Conservation (phyloP, 2,329 filamentous ascomycete species). For the Cercospora sojina region DNA sequence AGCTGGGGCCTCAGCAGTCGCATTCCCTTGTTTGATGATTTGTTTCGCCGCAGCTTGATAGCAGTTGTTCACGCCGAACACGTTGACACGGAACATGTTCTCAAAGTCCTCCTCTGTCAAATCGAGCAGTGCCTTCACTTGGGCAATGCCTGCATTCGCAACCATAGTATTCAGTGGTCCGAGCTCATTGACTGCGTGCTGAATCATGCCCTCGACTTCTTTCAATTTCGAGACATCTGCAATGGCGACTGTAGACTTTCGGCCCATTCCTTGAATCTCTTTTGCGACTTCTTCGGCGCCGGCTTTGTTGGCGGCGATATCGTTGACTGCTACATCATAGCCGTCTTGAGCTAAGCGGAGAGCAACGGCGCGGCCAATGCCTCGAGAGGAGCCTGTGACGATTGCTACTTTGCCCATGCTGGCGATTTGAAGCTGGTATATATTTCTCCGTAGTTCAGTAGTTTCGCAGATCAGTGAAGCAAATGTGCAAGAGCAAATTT, state of each 20-base stretch:
- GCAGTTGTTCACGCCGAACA: conserved; percentile 65
- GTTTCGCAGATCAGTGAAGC: background rate
- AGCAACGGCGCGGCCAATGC: conserved; percentile 60
- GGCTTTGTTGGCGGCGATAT: conserved; percentile 54
- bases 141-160: conserved; percentile 62
- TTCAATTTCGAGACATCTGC: conserved; percentile 61
- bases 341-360: conserved; percentile 63
- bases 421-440: background rate
- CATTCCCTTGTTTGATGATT: conserved; percentile 61
- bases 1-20: conserved; percentile 39
- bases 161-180: conserved; percentile 56
- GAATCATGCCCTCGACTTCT: conserved; percentile 56
- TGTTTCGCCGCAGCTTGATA: conserved; percentile 63
- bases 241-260: conserved; percentile 55
- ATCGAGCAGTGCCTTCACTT: conserved; percentile 58
- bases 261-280: conserved; percentile 54
- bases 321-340: conserved; percentile 66
- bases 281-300: conserved; percentile 54
- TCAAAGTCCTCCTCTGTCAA: conserved; percentile 58
- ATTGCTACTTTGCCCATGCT: conserved; percentile 33
- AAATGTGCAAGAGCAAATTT: background rate
- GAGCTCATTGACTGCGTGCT: conserved; percentile 53
- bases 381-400: conserved; percentile 40
- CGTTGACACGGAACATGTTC: conserved; percentile 64
- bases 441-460: background rate